Conservation (phyloP, 805 yeast species). For the Metschnikowia bowlesiae region DNA sequence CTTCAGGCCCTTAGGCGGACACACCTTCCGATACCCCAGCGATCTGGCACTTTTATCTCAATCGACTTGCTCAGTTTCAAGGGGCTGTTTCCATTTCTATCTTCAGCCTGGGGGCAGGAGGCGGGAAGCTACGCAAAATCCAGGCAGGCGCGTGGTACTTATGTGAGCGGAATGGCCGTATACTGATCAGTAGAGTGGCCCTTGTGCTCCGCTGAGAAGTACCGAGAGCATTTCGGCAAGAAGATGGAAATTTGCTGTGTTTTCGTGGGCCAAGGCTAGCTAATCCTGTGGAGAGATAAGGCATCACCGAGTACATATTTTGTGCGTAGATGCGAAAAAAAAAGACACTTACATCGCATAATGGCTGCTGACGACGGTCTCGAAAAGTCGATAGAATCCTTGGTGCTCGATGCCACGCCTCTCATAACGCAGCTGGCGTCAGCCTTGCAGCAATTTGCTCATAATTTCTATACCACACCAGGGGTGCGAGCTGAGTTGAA, state of each 20-base stretch:
- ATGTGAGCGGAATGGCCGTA: too few species aligned
- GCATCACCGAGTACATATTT: background rate
- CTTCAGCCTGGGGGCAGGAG: too few species aligned
- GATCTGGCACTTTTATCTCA: background rate
- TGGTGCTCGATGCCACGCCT: constrained; percentile 84
- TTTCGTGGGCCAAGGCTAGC: background rate
- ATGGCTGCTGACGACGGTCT: background rate
- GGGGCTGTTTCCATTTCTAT: too few species aligned
- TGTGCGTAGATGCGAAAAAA: constrained; percentile 5
- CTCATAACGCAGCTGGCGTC: constrained; percentile 80
- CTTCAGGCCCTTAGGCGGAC: background rate
- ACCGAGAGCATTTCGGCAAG: too few species aligned
- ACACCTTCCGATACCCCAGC: too few species aligned
- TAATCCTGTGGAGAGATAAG: background rate
- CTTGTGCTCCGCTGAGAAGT: too few species aligned
- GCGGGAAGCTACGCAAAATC: too few species aligned
- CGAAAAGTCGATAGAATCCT: constrained; percentile 10
- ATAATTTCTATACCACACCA: constrained; percentile 80
- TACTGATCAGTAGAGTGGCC: too few species aligned
- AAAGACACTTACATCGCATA: background rate
- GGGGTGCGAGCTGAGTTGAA: constrained; percentile 83
- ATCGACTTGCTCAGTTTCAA: too few species aligned
- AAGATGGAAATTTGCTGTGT: background rate
- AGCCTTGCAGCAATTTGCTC: constrained; percentile 65
- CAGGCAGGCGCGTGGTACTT: too few species aligned